Base-by-base conservation (phyloP, 1,139 yeast genomes). In the Kazachstania sp. region DNA sequence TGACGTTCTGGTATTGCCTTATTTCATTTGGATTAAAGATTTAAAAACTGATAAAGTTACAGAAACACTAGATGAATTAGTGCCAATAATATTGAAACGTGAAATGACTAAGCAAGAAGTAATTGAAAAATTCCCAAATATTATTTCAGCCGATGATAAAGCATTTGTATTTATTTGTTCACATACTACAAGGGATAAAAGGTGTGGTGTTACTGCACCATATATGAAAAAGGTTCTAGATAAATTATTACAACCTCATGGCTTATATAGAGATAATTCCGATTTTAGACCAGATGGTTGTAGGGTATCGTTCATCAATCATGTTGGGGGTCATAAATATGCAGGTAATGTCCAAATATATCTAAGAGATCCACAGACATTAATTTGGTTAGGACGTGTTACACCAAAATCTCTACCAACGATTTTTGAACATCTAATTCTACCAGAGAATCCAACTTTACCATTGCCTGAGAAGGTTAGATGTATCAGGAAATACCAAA, bases 171-270 rank as follows among this genome's bases (percentile, higher is more conserved):
- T 92, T 48, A 66, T 92, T 42, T 92, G 98, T 59, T 88, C 97
- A 0, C 98, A 92, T 65, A 72, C 75, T 44, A 86, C 95, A 4
- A 79, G 97, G 64, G 98, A 92, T 64, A 90, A 87, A 64, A 73
- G 94, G 51, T 92, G 98, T 68, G 97, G 96, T 34, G 70, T 87
- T 41, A 86, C 97, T 1, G 97, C 97, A 0, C 97, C 97, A n/a
- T 75, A 87, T 30, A 76, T 92, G 81, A 83, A 82, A 62, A 81
- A 78, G 54, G 86, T 85, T 55, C 76, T 90, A 66, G 94, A 86
- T 45, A 62, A 74, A n/a, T 76, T 83, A 57, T 70, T 88, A 38
- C 72, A 94, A 44, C 86, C 84, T 15, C 70, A 75, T 39, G 92
- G 81, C 2, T 67, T 84, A 26, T 78, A 78, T 56, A 74, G 97